phyloP scores from a whole-genome alignment of 768 basidiomycete species.

The Boletus sp. region DNA sequence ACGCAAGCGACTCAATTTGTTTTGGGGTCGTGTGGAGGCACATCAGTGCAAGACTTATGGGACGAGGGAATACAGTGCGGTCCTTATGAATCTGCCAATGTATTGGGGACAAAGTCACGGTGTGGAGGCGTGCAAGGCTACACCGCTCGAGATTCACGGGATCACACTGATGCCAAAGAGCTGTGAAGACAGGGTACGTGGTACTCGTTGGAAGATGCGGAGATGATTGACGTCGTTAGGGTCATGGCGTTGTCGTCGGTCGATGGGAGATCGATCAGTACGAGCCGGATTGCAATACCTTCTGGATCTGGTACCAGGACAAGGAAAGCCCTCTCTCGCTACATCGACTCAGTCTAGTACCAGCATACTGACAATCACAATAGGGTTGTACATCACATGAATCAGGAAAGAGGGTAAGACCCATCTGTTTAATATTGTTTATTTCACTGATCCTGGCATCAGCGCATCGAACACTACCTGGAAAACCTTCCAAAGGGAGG shows the following conservation, averaged over 20 bases:
- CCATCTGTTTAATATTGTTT: not conserved
- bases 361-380: not conserved
- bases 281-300: constrained; percentile 28
- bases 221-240: constrained; percentile 8
- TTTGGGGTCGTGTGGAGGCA: constrained; percentile 17
- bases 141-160: constrained; percentile 26
- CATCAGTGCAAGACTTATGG: constrained; percentile 29
- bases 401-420: constrained; percentile 27
- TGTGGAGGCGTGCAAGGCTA: constrained; percentile 27
- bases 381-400: constrained; percentile 26
- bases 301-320: constrained; percentile 29
- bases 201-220: not conserved
- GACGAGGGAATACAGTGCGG: constrained; percentile 30
- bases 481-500: constrained; percentile 26
- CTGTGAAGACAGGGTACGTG: constrained; percentile 25
- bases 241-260: constrained; percentile 20
- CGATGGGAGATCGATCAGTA: constrained; percentile 26
- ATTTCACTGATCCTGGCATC: not conserved
- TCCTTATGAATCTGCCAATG: constrained; percentile 28
- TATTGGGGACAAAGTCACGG: constrained; percentile 14
- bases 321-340: constrained; percentile 17
- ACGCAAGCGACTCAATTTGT: constrained; percentile 20
- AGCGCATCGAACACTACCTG: constrained; percentile 33
- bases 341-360: not conserved
- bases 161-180: constrained; percentile 9